phyloP scores from a whole-genome alignment of 2,329 filamentous ascomycete species.

The Sarocladium strictum region DNA sequence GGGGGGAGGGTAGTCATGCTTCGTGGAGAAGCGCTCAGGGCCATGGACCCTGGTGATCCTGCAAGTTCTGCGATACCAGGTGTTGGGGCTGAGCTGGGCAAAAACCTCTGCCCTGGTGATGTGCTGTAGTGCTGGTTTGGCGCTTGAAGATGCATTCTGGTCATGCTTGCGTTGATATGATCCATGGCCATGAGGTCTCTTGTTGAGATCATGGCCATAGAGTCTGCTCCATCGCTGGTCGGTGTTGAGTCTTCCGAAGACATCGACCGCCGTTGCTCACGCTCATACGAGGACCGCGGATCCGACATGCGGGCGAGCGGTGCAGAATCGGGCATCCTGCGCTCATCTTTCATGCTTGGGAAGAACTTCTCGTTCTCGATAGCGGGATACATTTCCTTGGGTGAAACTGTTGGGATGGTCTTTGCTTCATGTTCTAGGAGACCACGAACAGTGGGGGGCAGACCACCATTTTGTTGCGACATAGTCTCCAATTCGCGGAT shows the following conservation, averaged over 20 bases:
- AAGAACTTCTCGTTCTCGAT: slow-evolving; percentile 36
- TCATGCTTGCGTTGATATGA: slow-evolving; percentile 33
- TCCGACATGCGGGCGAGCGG: slow-evolving; percentile 2
- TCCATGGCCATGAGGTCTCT: slow-evolving; percentile 46
- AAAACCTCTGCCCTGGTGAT: slow-evolving; percentile 31
- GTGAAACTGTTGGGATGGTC: slow-evolving; percentile 19
- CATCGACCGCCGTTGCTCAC: slow-evolving; percentile 13
- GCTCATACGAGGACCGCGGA: slow-evolving; percentile 3
- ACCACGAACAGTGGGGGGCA: slow-evolving; percentile 45
- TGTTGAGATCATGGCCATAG: slow-evolving; percentile 47
- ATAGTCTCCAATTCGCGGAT: slow-evolving; percentile 53
- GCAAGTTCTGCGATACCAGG: slow-evolving; percentile 20
- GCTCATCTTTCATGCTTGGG: slow-evolving; percentile 31
- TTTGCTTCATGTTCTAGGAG: slow-evolving; percentile 41
- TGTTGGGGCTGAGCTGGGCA: slow-evolving; percentile 15
- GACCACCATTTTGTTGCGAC: slow-evolving; percentile 33
- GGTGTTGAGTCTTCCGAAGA: slow-evolving; percentile 29
- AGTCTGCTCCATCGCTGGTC: slow-evolving; percentile 22
- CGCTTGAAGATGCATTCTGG: slow-evolving; percentile 34
- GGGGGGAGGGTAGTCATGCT: slow-evolving; percentile 1
- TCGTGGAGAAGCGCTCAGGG: slow-evolving; percentile 3
- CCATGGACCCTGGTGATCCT: not conserved
- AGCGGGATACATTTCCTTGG: slow-evolving; percentile 29
- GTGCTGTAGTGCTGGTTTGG: slow-evolving; percentile 26
- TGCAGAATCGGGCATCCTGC: slow-evolving; percentile 23